Conservation (phyloP, 805 yeast genomes). For the Myxozyma melibiosi region DNA sequence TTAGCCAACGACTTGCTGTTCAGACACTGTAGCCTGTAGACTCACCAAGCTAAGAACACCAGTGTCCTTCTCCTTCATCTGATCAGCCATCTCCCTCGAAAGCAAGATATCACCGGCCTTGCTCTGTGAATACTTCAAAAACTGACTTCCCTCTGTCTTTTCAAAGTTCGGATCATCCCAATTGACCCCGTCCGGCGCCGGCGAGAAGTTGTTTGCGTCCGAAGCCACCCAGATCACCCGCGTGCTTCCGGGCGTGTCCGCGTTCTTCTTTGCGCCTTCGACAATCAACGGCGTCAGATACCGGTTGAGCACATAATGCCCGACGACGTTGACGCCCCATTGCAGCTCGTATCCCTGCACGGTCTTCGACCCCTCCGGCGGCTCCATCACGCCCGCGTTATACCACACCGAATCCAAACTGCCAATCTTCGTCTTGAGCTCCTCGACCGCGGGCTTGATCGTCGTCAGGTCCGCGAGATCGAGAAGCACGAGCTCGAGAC, state of each 20-base stretch:
- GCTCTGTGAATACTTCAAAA: conserved; percentile 47
- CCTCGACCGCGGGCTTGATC: conserved; percentile 45
- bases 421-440: conserved; percentile 37
- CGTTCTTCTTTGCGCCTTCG: conserved; percentile 40
- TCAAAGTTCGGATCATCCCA: conserved; percentile 43
- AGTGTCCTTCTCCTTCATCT: conserved; percentile 12
- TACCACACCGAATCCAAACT: conserved; percentile 46
- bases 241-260: conserved; percentile 37
- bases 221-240: conserved; percentile 54
- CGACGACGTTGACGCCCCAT: conserved; percentile 52
- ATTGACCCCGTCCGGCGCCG: conserved; percentile 43
- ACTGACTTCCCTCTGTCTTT: conserved; percentile 22
- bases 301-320: conserved; percentile 50
- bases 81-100: conserved; percentile 17
- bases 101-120: conserved; percentile 44
- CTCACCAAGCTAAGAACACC: conserved; percentile 31
- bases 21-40: too few relatives aligned
- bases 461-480: conserved; percentile 46
- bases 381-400: conserved; percentile 52
- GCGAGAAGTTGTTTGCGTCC: conserved; percentile 41
- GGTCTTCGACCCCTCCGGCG: conserved; percentile 45
- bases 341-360: conserved; percentile 49
- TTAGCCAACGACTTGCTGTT: too few relatives aligned
- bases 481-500: conserved; percentile 19
- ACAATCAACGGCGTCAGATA: conserved; percentile 46